Percentiles rank a stretch among this genome's conserved stretches.
phyloP scores from a whole-genome alignment of 139 green algal genomes.

The Asterochloris erici region DNA sequence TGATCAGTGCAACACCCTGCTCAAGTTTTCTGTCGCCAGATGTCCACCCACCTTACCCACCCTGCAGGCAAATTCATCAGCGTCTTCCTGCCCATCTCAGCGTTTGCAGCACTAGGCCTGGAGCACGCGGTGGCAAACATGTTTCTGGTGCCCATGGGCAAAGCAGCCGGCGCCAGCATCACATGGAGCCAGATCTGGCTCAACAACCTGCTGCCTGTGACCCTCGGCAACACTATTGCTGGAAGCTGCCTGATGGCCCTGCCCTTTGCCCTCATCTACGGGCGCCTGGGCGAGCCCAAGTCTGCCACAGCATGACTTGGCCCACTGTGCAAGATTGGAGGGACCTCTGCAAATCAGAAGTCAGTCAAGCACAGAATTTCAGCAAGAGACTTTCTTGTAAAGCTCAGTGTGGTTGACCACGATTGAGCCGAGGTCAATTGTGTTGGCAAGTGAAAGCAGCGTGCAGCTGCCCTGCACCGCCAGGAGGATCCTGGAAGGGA shows the following conservation, averaged over 20 bases:
- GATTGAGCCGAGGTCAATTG: too few relatives aligned
- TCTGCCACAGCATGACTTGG: not conserved
- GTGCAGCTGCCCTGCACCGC: too few relatives aligned
- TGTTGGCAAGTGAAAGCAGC: too few relatives aligned
- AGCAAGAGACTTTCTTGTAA: too few relatives aligned
- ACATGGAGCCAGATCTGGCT: not conserved
- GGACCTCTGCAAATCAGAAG: too few relatives aligned
- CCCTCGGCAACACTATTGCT: conserved; percentile 81
- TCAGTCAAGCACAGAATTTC: too few relatives aligned
- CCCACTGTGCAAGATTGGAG: too few relatives aligned
- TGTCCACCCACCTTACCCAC: too few relatives aligned
- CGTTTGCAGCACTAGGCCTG: conserved; percentile 73
- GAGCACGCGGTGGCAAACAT: conserved; percentile 16
- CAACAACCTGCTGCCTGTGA: conserved; percentile 86
- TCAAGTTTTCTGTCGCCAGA: too few relatives aligned
- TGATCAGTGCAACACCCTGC: too few relatives aligned
- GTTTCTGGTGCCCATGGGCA: conserved; percentile 22
- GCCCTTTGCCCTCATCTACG: conserved; percentile 1
- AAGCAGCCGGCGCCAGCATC: conserved; percentile 2
- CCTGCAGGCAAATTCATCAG: conserved; percentile 3
- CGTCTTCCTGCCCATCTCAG: conserved; percentile 66
- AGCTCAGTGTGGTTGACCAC: too few relatives aligned
- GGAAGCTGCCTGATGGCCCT: conserved; percentile 27
- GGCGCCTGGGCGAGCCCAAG: not conserved
- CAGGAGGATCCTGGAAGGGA: too few relatives aligned